A percentile compares a stretch with the other conserved stretches of the same genome.
These are phyloP conservation scores for Arabidopsis thaliana DNA, from an alignment of 345 rosid species.

Conservation along the genomic window TAIR10.1 NC_003071.7:12049001-12049500, in stretches of 20 bases:
- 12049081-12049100: no score
- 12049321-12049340: background rate
- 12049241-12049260: background rate
- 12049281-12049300: background rate
- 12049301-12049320: constrained; percentile 1
- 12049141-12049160: background rate
- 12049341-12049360: background rate
- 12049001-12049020: no score
- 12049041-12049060: no score
- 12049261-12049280: constrained; percentile 3
- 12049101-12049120: background rate
- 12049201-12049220: background rate
- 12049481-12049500: background rate
- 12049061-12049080: no score
- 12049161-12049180: background rate
- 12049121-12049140: background rate
- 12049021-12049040: no score
- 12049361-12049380: background rate
- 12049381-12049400: constrained; percentile 1
- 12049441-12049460: constrained; percentile 20
- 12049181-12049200: no score
- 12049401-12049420: constrained; percentile 22
- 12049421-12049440: constrained; percentile 29
- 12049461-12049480: background rate
- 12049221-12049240: background rate